Evolutionary conservation across 805 yeast species (phyloP).

Genomic region (Kuraishia capsulata): DNA sequence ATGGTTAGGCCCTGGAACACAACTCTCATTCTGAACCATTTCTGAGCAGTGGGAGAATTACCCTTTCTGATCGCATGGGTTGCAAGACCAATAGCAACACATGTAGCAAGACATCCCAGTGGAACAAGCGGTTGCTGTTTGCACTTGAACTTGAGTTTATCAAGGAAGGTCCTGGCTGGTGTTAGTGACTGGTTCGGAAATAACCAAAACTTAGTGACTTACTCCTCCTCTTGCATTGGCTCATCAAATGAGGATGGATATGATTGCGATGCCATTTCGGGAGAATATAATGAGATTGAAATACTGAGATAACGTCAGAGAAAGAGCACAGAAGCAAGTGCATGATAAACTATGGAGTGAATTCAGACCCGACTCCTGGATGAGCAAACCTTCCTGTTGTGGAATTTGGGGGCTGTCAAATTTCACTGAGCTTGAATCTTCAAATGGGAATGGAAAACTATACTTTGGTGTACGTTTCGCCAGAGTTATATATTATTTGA

Average conservation of each 20-base stretch:
- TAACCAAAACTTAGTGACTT: not conserved
- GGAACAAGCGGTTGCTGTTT: conserved; percentile 90
- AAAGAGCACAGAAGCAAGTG: too few relatives aligned
- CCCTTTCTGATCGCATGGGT: conserved; percentile 69
- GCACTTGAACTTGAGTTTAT: conserved; percentile 51
- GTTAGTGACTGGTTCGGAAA: conserved; percentile 14
- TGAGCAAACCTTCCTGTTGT: too few relatives aligned
- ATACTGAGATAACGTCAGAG: too few relatives aligned
- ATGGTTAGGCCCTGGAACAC: conserved; percentile 79
- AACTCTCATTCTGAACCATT: conserved; percentile 85
- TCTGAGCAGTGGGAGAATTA: conserved; percentile 66
- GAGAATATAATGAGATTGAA: too few relatives aligned
- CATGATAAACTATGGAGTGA: too few relatives aligned
- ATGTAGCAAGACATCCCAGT: conserved; percentile 67
- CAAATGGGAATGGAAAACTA: too few relatives aligned
- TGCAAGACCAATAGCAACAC: conserved; percentile 74
- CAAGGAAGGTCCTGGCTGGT: conserved; percentile 35
- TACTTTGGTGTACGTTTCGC: too few relatives aligned
- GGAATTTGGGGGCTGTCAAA: too few relatives aligned
- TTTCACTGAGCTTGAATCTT: too few relatives aligned
- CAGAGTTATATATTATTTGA: too few relatives aligned
- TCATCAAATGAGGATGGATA: conserved; percentile 43
- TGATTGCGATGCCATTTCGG: conserved; percentile 26
- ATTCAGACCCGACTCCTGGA: too few relatives aligned
- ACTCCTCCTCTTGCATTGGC: conserved; percentile 22